Evolutionary conservation across 2,329 filamentous ascomycete species (phyloP).

Genomic region (Aspergillus carbonarius): DNA sequence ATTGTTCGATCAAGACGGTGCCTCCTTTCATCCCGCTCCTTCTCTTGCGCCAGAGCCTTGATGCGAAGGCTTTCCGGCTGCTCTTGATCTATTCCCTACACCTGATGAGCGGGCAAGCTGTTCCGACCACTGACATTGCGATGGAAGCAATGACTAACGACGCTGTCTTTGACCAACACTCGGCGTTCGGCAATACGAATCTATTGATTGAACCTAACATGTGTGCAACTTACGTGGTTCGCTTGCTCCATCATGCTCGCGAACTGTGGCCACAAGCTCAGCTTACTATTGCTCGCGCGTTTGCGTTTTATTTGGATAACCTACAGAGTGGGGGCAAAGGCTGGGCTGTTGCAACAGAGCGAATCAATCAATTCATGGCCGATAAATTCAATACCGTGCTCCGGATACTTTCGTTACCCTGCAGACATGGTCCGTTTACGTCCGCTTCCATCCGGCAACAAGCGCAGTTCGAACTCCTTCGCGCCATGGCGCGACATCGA

Average conservation of each 20-base stretch:
- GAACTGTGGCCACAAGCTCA: constrained; percentile 50
- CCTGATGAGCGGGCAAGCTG: constrained; percentile 30
- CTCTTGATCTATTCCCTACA: constrained; percentile 43
- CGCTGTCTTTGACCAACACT: constrained; percentile 1
- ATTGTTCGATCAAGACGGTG: constrained; percentile 19
- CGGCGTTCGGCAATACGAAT: not conserved
- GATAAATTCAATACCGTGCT: constrained; percentile 52
- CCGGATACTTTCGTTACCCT: constrained; percentile 49
- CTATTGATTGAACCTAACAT: constrained; percentile 28
- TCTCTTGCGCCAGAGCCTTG: constrained; percentile 45
- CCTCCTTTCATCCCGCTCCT: constrained; percentile 51
- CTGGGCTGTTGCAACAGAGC: constrained; percentile 7
- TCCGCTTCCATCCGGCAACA: constrained; percentile 52
- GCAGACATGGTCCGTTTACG: constrained; percentile 50
- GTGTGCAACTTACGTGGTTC: constrained; percentile 44
- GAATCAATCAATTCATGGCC: constrained; percentile 33
- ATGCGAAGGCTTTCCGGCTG: constrained; percentile 42
- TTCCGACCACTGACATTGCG: constrained; percentile 12
- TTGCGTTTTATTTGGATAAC: constrained; percentile 35
- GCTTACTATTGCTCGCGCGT: constrained; percentile 41
- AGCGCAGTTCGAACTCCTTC: constrained; percentile 58
- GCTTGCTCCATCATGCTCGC: constrained; percentile 53
- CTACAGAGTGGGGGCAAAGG: constrained; percentile 2
- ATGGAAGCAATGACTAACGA: not conserved
- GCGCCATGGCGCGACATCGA: constrained; percentile 55